Evolutionary conservation across 139 green algal genomes (phyloP).

Genomic region (Diplosphaera chodatii): DNA sequence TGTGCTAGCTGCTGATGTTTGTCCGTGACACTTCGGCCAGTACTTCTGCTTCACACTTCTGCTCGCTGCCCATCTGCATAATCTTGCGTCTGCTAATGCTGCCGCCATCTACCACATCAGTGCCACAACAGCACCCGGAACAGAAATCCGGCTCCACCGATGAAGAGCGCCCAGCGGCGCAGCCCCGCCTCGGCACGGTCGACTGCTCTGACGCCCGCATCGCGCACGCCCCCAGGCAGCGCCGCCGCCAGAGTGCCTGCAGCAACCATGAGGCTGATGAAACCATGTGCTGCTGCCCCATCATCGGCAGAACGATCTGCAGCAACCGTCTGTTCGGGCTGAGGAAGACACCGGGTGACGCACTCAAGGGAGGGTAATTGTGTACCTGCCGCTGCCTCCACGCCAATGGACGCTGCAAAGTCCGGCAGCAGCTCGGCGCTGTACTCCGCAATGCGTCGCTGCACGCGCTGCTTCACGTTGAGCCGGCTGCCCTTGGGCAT

Average conservation of each 20-base stretch:
- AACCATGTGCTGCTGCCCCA: too few species aligned
- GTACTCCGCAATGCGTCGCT: neutral
- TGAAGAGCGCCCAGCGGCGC: neutral
- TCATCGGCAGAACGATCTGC: too few species aligned
- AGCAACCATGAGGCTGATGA: neutral
- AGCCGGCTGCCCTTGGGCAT: neutral
- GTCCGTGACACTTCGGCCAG: too few species aligned
- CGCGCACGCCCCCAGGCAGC: neutral
- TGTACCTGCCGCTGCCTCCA: neutral
- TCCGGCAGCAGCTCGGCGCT: neutral
- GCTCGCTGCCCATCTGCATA: too few species aligned
- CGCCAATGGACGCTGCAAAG: neutral
- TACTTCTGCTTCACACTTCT: too few species aligned
- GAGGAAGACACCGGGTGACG: neutral
- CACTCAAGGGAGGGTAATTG: too few species aligned
- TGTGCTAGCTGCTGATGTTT: too few species aligned
- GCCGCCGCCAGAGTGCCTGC: neutral
- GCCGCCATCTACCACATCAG: neutral
- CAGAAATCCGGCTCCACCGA: neutral
- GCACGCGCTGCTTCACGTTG: neutral
- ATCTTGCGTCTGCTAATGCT: too few species aligned
- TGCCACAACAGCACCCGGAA: neutral
- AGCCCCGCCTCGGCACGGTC: neutral
- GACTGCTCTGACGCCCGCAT: neutral
- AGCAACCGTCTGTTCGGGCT: neutral